Base-by-base conservation (phyloP, 1,139 yeast species). In the Yamadazyma sp. region DNA sequence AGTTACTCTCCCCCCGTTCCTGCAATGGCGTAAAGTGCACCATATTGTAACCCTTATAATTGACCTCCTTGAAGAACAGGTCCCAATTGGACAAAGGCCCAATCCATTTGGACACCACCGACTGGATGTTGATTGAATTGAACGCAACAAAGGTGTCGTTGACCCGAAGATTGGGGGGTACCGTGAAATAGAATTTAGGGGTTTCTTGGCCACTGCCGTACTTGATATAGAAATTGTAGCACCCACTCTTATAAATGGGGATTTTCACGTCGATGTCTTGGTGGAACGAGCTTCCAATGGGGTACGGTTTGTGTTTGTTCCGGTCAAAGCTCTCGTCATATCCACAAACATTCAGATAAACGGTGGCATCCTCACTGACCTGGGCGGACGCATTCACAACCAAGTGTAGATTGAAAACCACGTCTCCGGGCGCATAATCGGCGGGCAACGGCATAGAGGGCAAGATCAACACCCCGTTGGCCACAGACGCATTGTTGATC, bases 21-120 rank as follows among this genome's bases (percentile, higher is more conserved):
- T 91, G 97, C 47, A 92, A 70, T 0, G 98, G 98, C 2, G 98
- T 89, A 59, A 92, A 92, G 65, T 92, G 98, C 34, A 92, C 69
- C 96, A 91, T 87, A 60, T 92, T 92, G 68, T 91, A 92, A 15
- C 94, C 92, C 61, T 92, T 92, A 8, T 63, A 59, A 14, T 81
- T 66, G 33, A 92, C 76, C 37, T 77, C 75, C 3, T 61, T 56
- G 44, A 92, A 84, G 43, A 87, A 67, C 1, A 65, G 57, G 42
- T 79, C 78, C 98, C 98, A 92, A 37, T 49, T 58, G 33, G 53
- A 56, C 50, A 71, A 64, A 9, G 79, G 75, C 1, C 97, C 97
- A 66, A 89, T 77, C 94, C 96, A 88, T 64, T 92, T 92, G 33
- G 96, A 87, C 9, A 92, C 79, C 28, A 92, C 83, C 2, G 96